Evolutionary conservation across 208 protist genomes (phyloP).

Genomic region (Tritrichomonas musculus): DNA sequence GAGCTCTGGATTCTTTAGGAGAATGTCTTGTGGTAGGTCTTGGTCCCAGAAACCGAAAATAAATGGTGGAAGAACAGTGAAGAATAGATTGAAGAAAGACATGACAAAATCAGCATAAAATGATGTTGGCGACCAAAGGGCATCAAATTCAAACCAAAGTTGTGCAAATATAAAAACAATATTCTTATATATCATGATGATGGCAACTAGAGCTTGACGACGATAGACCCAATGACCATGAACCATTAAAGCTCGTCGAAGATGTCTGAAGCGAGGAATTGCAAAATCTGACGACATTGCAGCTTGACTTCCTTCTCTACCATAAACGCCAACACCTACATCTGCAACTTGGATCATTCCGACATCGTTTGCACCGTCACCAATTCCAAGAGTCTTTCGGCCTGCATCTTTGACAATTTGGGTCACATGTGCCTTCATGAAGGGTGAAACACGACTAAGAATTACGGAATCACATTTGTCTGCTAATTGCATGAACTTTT

Average conservation of each 20-base stretch:
- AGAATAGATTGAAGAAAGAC: background rate
- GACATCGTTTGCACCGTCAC: constrained; percentile 96
- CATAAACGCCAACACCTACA: constrained; percentile 71
- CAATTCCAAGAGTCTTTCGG: constrained; percentile 70
- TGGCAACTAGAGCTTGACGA: background rate
- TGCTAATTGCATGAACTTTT: constrained; percentile 35
- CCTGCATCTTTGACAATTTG: constrained; percentile 59
- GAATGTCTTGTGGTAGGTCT: background rate
- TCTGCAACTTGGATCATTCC: constrained; percentile 81
- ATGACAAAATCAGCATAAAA: background rate
- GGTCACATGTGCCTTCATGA: constrained; percentile 53
- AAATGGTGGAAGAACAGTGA: background rate
- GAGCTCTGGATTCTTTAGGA: background rate
- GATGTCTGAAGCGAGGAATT: constrained; percentile 10
- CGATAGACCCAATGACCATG: constrained; percentile 36
- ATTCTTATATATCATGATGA: background rate
- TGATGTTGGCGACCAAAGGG: background rate
- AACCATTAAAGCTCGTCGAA: background rate
- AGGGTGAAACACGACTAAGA: background rate
- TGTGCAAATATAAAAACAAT: background rate
- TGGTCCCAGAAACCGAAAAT: background rate
- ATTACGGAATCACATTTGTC: background rate
- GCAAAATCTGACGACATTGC: background rate
- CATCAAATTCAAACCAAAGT: background rate
- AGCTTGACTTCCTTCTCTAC: constrained; percentile 9